Evolutionary conservation across 768 basidiomycete genomes (phyloP).

Genomic region (Podaxis pistillaris): DNA sequence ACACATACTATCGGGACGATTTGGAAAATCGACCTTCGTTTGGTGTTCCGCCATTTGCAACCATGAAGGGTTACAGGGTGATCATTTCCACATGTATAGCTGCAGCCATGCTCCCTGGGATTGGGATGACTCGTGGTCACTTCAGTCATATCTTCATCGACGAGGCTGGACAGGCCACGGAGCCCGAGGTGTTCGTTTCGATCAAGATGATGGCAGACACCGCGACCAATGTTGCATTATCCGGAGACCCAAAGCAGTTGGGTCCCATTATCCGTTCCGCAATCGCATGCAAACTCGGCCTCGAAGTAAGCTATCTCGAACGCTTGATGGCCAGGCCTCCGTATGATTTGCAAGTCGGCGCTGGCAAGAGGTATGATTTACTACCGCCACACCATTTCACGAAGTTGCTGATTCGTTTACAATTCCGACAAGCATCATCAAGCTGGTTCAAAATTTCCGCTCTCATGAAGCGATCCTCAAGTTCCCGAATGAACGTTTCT

Average conservation of each 20-base stretch:
- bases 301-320: slow-evolving; percentile 62
- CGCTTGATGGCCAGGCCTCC: slow-evolving; percentile 41
- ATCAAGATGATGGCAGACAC: slow-evolving; percentile 58
- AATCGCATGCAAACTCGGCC: slow-evolving; percentile 53
- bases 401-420: neutral
- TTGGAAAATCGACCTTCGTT: slow-evolving; percentile 29
- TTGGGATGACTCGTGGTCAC: slow-evolving; percentile 60
- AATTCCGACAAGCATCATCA: slow-evolving; percentile 45
- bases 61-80: slow-evolving; percentile 44
- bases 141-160: slow-evolving; percentile 71
- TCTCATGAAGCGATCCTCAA: slow-evolving; percentile 59
- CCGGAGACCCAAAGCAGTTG: slow-evolving; percentile 72
- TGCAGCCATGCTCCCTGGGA: slow-evolving; percentile 50
- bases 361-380: slow-evolving; percentile 30
- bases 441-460: slow-evolving; percentile 63
- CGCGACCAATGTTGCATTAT: slow-evolving; percentile 56
- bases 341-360: slow-evolving; percentile 17
- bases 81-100: slow-evolving; percentile 69
- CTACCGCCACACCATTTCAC: neutral
- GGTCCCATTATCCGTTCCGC: slow-evolving; percentile 65
- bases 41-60: slow-evolving; percentile 35
- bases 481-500: slow-evolving; percentile 63
- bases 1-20: slow-evolving; percentile 31
- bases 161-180: slow-evolving; percentile 72
- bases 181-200: slow-evolving; percentile 62